Evolutionary conservation across 2,329 filamentous ascomycete genomes (phyloP), one percentile per base, ranked within the genome.

Genomic region (Raffaelea ambrosiae): DNA sequence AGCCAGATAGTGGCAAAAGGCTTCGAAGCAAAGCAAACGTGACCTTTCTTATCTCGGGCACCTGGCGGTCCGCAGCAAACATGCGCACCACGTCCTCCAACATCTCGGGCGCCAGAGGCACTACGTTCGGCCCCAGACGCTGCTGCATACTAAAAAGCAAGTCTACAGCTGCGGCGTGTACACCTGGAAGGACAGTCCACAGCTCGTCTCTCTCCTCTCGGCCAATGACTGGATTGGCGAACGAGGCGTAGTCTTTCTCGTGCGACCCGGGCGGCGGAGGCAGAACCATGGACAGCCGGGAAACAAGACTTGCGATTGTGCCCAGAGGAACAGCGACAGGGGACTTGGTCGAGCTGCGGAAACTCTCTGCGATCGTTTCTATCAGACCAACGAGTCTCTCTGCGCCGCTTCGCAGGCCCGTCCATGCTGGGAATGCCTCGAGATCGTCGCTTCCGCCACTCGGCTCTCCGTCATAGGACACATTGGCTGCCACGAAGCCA

Each of bases 131-230:
- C 26, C 73, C 74, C 21, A 90, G 70, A 11, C 84, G 75, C 47
- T 71, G 63, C 20, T 79, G 61, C 41, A 93, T 59, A 11, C 69
- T 64, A 9, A 71, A 63, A 20, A 87, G 65, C 2, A 95, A 65
- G 20, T 76, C 65, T 47, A 95, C 67, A n/a, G 79, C 76, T 14
- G 84, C 80, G 14, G 81, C 65, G 58, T 96, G 88, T 36, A 96
- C 77, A 10, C 76, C 72, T 4, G 90, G 86, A 11, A 96, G 72
- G 18, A 79, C 71, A 42, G 76, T 69, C 78, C 86, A 90, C 3
- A 96, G 72, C 40, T 83, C 79, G 46, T 95, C 88, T 51, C 84
- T 83, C 64, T 96, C 91, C 44, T 94, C 86, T 51, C 84, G 79
- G 29, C 81, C 76, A 53, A 93, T 79, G 53, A 87, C 83, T 8